phyloP scores from a whole-genome alignment of 2,329 filamentous ascomycete genomes.

The Myriosclerotinia scirpicola region DNA sequence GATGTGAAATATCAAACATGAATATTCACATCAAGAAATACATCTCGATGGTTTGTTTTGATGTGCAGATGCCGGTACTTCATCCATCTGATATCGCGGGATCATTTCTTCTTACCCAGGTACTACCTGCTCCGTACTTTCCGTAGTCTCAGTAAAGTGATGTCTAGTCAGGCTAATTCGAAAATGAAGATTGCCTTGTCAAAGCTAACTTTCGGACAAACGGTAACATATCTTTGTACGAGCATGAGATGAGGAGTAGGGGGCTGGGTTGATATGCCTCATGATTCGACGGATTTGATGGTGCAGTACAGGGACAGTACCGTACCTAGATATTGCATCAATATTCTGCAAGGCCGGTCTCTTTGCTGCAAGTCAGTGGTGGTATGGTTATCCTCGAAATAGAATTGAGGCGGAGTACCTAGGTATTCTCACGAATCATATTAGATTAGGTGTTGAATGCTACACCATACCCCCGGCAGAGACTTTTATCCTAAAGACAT shows the following conservation, averaged over 20 bases:
- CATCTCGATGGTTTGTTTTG: not conserved
- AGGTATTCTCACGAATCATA: constrained; percentile 6
- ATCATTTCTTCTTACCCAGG: no score
- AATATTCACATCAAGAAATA: not conserved
- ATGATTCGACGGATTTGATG: not conserved
- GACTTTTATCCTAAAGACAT: not conserved
- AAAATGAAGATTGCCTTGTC: not conserved
- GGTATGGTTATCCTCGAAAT: not conserved
- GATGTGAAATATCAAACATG: not conserved
- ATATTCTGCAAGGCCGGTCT: constrained; percentile 4
- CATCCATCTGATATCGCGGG: not conserved
- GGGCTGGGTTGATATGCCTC: not conserved
- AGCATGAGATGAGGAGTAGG: not conserved
- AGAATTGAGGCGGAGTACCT: constrained; percentile 17
- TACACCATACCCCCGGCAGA: not conserved
- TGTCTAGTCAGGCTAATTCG: not conserved
- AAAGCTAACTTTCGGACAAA: constrained; percentile 1
- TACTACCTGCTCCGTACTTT: no score
- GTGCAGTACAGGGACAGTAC: no score
- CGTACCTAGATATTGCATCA: constrained; percentile 4
- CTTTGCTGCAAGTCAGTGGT: not conserved
- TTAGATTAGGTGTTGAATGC: not conserved
- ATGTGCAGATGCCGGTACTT: not conserved
- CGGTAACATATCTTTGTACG: not conserved
- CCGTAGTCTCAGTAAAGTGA: not conserved